These are phyloP conservation scores for Saposhnikovia divaricata DNA, from an alignment of 129 eudicot species.

Conservation along the genomic window DNA sequence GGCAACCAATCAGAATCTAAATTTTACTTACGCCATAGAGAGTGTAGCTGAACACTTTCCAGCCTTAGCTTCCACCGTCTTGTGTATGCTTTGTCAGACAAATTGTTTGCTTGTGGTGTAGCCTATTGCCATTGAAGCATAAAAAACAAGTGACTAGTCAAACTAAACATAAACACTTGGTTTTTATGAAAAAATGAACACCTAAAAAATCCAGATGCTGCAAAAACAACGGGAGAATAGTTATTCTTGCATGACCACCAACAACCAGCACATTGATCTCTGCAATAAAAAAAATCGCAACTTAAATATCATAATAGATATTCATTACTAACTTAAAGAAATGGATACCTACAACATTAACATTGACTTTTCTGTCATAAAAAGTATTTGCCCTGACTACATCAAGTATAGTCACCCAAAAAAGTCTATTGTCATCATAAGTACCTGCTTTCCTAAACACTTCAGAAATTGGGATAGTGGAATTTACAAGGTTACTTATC, in stretches of 20 bases:
- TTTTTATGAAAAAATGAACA: not conserved
- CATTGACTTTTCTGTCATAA: conserved; percentile 79
- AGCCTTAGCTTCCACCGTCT: conserved; percentile 98
- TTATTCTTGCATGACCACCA: conserved; percentile 74
- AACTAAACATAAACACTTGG: no score
- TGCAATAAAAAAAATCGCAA: conserved; percentile 21
- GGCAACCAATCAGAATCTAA: not conserved
- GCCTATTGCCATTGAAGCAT: conserved; percentile 35
- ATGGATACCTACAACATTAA: conserved; percentile 61
- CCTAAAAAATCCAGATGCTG: conserved; percentile 33
- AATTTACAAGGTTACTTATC: conserved; percentile 95
- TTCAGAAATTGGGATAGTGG: conserved; percentile 93
- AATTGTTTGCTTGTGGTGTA: conserved; percentile 64
- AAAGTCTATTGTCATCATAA: conserved; percentile 61
- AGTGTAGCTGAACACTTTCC: no score
- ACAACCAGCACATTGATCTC: conserved; percentile 83
- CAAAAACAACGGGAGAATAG: conserved; percentile 81
- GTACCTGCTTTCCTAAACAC: conserved; percentile 92
- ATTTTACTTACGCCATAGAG: conserved; percentile 88
- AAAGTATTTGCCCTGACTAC: conserved; percentile 87
- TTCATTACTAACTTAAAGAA: not conserved
- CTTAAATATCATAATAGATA: not conserved
- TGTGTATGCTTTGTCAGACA: conserved; percentile 85
- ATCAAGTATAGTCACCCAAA: conserved; percentile 95
- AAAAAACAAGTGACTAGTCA: not conserved